Evolutionary conservation across 345 rosid species (phyloP), one percentile per base, ranked within the genome.

Genomic region (Moricandia moricandioides): DNA sequence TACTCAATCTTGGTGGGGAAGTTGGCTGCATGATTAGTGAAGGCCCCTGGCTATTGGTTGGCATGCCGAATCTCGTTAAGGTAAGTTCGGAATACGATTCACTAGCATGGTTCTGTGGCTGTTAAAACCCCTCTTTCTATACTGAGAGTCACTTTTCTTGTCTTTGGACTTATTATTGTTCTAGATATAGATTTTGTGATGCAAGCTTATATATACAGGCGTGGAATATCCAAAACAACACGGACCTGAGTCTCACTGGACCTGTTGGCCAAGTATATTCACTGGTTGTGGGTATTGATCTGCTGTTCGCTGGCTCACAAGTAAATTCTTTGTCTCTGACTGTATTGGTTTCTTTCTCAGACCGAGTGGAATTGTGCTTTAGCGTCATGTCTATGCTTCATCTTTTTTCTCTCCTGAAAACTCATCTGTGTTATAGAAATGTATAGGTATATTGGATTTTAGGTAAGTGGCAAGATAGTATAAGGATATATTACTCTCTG

Each of bases 1-100:
- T 86, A 34, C 35, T 83, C 73, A 83, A 84, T 86, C 84, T 85
- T 77, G 96, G 94, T 45, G 94, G 90, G 65, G 97, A 96, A 79
- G 88, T 89, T 57, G 97, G 96, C 45, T 96, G 96, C 86, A 86
- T 96, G 89, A 87, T 96, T 60, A 91, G 84, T 83, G 99, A 96
- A 89, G 96, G 97, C 77, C 97, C 99, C 49, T 92, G 99, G 98
- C 78, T 96, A 37, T 89, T 96, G 81, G 85, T 91, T 78, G 99
- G 99, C 66, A 45, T 92, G 70, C 93, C 91, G 37, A 88, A 92
- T 91, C 43, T 84, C 61, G 86, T 95, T 61, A 96, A 90, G 96
- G 99, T 92, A 83, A 72, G 81, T 45, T 59, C 13, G n/a, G 40
- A 76, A 34, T 54, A 43, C 43, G 10, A 62, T 68, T 69, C 6